phyloP scores from a whole-genome alignment of 2,329 filamentous ascomycete species.

The Venturiaceae sp. region DNA sequence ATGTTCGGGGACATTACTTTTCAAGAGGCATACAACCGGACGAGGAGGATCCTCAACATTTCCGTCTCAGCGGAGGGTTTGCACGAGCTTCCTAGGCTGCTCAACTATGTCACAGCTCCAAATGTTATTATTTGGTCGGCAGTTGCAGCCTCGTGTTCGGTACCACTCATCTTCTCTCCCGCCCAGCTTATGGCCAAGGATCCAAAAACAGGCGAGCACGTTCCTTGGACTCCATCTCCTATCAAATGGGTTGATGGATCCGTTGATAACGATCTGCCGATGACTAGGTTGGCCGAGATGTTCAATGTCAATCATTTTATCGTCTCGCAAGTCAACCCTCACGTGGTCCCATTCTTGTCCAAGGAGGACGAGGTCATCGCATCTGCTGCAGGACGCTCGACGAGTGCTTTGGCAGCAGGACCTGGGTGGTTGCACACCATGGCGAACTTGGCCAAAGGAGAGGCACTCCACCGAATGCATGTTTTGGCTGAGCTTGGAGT shows the following conservation, averaged over 20 bases:
- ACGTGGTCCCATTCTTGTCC: conserved; percentile 76
- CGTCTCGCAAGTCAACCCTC: conserved; percentile 92
- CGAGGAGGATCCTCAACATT: conserved; percentile 83
- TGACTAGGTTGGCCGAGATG: conserved; percentile 83
- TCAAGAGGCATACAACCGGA: conserved; percentile 92
- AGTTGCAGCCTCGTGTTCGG: conserved; percentile 89
- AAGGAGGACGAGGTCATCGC: conserved; percentile 50
- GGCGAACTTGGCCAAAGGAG: conserved; percentile 65
- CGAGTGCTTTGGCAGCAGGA: conserved; percentile 29
- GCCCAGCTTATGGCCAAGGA: conserved; percentile 77
- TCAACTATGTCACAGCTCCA: conserved; percentile 89
- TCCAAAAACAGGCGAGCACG: conserved; percentile 63
- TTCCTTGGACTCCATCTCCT: conserved; percentile 77
- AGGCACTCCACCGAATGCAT: conserved; percentile 71
- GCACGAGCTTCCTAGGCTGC: conserved; percentile 74
- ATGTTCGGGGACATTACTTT: conserved; percentile 87
- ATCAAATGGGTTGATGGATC: conserved; percentile 91
- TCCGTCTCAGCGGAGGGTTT: conserved; percentile 81
- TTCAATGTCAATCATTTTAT: conserved; percentile 99
- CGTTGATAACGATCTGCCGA: conserved; percentile 87
- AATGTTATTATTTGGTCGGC: conserved; percentile 96
- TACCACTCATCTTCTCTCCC: conserved; percentile 76
- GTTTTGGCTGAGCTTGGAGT: conserved; percentile 72
- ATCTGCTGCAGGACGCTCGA: conserved; percentile 22
- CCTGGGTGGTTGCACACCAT: conserved; percentile 53